Conservation (phyloP, 2,329 filamentous ascomycete genomes). For the Falciphora oryzae region DNA sequence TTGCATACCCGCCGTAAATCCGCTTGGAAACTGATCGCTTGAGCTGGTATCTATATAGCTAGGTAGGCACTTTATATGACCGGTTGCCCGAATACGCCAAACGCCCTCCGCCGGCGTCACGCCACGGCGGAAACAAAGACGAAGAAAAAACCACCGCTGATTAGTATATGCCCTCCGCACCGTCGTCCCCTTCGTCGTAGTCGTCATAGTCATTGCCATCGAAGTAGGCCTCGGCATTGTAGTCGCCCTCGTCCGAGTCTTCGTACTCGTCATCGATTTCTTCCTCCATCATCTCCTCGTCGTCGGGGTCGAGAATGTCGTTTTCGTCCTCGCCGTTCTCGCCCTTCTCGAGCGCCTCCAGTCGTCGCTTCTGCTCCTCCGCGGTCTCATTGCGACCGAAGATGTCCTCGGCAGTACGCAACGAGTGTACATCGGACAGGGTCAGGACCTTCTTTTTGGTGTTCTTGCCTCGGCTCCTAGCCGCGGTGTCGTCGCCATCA, state of each 20-base stretch:
- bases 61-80: neutral
- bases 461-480: conserved; percentile 23
- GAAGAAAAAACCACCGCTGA: neutral
- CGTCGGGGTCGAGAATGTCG: conserved; percentile 42
- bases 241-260: conserved; percentile 55
- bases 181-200: conserved; percentile 46
- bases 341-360: conserved; percentile 21
- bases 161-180: conserved; percentile 23
- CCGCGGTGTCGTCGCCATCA: conserved; percentile 38
- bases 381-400: conserved; percentile 32
- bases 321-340: conserved; percentile 44
- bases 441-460: conserved; percentile 36
- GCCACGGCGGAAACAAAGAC: neutral
- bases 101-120: neutral
- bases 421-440: conserved; percentile 39
- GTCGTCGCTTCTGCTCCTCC: conserved; percentile 24
- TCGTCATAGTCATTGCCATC: conserved; percentile 51
- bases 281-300: conserved; percentile 30
- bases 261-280: conserved; percentile 43
- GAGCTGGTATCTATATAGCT: neutral
- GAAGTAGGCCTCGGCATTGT: conserved; percentile 56
- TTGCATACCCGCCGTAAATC: neutral
- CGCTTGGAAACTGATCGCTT: neutral
- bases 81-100: neutral
- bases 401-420: conserved; percentile 46